These are phyloP conservation scores for Metschnikowia lunata DNA, from an alignment of 805 yeast species.

Conservation along the genomic window DNA sequence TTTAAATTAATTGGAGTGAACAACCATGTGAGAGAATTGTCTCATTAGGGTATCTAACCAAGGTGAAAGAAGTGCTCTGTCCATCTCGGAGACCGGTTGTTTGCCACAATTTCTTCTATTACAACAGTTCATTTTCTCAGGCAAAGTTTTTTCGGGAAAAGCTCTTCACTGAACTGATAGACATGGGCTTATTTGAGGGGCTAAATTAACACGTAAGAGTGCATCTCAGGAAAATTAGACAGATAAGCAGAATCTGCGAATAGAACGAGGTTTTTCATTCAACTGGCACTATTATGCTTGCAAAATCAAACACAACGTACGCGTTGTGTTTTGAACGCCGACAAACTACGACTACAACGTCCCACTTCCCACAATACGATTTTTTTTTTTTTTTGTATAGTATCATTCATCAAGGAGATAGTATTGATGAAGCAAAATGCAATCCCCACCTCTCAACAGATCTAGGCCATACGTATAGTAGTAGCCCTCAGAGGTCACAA, in stretches of 20 bases:
- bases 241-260: not conserved
- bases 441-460: constrained; percentile 90
- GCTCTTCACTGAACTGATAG: too few species aligned
- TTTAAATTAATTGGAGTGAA: too few species aligned
- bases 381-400: not conserved
- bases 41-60: too few species aligned
- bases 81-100: too few species aligned
- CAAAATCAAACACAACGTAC: not conserved
- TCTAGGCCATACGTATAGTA: constrained; percentile 79
- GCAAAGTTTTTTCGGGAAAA: too few species aligned
- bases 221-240: not conserved
- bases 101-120: too few species aligned
- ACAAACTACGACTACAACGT: too few species aligned
- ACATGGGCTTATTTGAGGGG: too few species aligned
- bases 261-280: not conserved
- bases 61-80: too few species aligned
- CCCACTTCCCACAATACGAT: not conserved
- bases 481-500: constrained; percentile 77
- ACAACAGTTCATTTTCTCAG: too few species aligned
- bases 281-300: not conserved
- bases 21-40: too few species aligned
- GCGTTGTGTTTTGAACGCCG: not conserved
- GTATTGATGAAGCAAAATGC: constrained; percentile 71
- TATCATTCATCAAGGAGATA: constrained; percentile 38
- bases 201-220: too few species aligned